Conservation (phyloP, 2,329 filamentous ascomycete genomes). For the Colletotrichum simmondsii region DNA sequence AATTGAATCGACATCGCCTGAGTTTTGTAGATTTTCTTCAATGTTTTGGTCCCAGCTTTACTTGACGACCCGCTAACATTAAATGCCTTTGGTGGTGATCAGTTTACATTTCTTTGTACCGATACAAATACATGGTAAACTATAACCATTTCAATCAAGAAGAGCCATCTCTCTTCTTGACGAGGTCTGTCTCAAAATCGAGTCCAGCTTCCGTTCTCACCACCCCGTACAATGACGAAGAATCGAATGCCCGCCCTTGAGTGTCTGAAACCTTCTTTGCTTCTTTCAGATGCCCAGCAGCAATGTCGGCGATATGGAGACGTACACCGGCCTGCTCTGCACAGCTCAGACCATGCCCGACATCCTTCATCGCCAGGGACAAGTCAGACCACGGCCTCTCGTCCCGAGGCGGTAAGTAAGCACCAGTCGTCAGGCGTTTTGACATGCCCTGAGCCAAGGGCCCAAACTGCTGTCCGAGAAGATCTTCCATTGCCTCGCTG, state of each 20-base stretch:
- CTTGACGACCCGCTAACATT: not conserved
- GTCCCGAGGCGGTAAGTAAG: slow-evolving; percentile 47
- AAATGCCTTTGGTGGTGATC: not conserved
- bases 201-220: slow-evolving; percentile 55
- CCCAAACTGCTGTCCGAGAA: slow-evolving; percentile 54
- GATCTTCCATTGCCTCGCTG: slow-evolving; percentile 50
- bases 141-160: not conserved
- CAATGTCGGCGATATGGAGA: slow-evolving; percentile 54
- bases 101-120: not conserved
- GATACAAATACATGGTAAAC: not conserved
- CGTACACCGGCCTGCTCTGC: slow-evolving; percentile 51
- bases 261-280: slow-evolving; percentile 51
- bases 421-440: slow-evolving; percentile 48
- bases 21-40: not conserved
- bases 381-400: slow-evolving; percentile 58
- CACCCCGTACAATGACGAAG: slow-evolving; percentile 61
- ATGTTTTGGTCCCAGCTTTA: not conserved
- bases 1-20: slow-evolving; percentile 21
- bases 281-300: slow-evolving; percentile 53
- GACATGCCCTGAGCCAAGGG: slow-evolving; percentile 50
- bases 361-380: slow-evolving; percentile 62
- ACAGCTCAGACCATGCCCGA: slow-evolving; percentile 57
- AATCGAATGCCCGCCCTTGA: slow-evolving; percentile 54
- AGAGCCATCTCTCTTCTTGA: slow-evolving; percentile 42
- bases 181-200: slow-evolving; percentile 53